These are phyloP conservation scores for Brassica rapa DNA, from an alignment of 345 rosid genomes.

Conservation along the genomic window DNA sequence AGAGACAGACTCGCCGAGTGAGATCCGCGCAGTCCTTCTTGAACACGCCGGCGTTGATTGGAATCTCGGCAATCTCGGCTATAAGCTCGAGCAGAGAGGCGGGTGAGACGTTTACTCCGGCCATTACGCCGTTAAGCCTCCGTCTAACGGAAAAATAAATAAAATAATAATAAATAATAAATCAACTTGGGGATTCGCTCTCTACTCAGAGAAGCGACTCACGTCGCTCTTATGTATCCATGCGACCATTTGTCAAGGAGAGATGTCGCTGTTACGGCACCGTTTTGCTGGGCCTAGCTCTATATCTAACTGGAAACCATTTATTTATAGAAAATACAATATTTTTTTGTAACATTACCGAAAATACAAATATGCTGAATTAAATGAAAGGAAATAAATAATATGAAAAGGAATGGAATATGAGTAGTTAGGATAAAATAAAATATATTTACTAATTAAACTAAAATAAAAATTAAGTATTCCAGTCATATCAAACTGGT, in stretches of 20 bases:
- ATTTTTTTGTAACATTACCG: not conserved
- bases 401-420: not conserved
- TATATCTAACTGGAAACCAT: slow-evolving; percentile 4
- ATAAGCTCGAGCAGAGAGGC: slow-evolving; percentile 36
- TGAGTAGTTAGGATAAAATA: not conserved
- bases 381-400: not conserved
- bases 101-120: slow-evolving; percentile 31
- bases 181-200: slow-evolving; percentile 26
- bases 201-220: slow-evolving; percentile 33
- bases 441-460: too few species aligned
- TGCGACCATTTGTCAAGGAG: slow-evolving; percentile 23
- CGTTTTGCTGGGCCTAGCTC: slow-evolving; percentile 35
- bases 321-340: not conserved
- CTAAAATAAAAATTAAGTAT: not conserved
- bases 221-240: slow-evolving; percentile 34
- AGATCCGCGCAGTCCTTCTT: slow-evolving; percentile 86
- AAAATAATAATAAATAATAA: not conserved
- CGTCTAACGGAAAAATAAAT: slow-evolving; percentile 19
- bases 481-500: not conserved
- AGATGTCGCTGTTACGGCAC: slow-evolving; percentile 39
- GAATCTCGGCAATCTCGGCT: slow-evolving; percentile 33
- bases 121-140: slow-evolving; percentile 26
- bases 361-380: not conserved
- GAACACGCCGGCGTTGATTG: slow-evolving; percentile 43
- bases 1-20: slow-evolving; percentile 66